Conservation (phyloP, 192 early-diverging fungal species). For the Obelidium mucronatum region DNA sequence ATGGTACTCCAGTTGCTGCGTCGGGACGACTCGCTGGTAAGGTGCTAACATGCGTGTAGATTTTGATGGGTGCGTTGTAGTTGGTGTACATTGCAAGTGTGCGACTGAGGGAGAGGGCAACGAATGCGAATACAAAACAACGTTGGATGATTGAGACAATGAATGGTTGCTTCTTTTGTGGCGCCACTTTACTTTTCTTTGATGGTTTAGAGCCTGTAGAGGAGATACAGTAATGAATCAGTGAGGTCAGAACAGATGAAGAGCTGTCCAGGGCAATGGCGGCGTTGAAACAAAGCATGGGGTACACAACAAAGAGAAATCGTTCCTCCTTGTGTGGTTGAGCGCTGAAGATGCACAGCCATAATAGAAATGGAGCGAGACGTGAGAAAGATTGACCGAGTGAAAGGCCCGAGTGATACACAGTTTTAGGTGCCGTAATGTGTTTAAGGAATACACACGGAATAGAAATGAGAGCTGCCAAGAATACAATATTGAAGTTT, state of each 20-base stretch:
- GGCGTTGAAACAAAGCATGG: conserved; percentile 82
- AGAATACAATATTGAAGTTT: conserved; percentile 88
- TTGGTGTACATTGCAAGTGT: conserved; percentile 70
- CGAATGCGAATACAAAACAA: no score
- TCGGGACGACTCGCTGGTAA: conserved; percentile 50
- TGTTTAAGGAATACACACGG: conserved; percentile 38
- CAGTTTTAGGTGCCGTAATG: neutral
- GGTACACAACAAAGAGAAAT: conserved; percentile 92
- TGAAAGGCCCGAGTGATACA: neutral
- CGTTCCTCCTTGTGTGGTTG: conserved; percentile 99
- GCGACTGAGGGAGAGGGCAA: conserved; percentile 70
- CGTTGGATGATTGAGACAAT: conserved; percentile 22
- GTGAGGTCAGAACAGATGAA: neutral
- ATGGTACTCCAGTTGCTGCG: neutral
- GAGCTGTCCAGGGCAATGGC: conserved; percentile 54
- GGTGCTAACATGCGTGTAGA: conserved; percentile 44
- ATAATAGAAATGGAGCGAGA: conserved; percentile 76
- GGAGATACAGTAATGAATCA: no score
- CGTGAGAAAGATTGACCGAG: neutral
- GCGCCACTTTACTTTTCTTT: neutral
- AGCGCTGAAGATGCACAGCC: conserved; percentile 77
- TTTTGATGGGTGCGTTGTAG: conserved; percentile 77
- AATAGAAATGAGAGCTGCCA: conserved; percentile 64
- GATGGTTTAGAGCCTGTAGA: neutral
- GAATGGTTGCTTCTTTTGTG: neutral